Conservation (phyloP, 2,329 filamentous ascomycete genomes). For the Claviceps sorghi region DNA sequence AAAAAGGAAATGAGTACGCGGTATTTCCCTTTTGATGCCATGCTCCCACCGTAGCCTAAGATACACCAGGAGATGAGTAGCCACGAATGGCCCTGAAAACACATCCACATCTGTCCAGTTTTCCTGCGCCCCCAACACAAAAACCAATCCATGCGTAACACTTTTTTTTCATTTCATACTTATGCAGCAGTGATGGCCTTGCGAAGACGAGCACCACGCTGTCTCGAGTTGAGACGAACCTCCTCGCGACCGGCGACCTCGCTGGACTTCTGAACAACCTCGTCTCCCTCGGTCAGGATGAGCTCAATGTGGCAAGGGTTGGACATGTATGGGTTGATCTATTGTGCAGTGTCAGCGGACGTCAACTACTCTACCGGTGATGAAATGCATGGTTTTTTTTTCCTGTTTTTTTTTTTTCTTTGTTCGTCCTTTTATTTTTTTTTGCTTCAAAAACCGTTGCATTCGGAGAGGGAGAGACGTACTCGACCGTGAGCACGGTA, state of each 20-base stretch:
- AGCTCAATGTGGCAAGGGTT: conserved; percentile 99
- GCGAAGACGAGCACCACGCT: conserved; percentile 62
- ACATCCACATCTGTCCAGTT: conserved; percentile 6
- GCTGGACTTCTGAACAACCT: conserved; percentile 87
- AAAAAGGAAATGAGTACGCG: conserved; percentile 18
- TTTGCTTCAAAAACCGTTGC: neutral
- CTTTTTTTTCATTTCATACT: conserved; percentile 15
- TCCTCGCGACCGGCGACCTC: conserved; percentile 59
- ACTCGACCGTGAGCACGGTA: conserved; percentile 99
- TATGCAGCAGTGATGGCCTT: conserved; percentile 53
- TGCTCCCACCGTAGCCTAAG: conserved; percentile 23
- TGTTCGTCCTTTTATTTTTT: neutral
- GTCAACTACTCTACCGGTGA: neutral
- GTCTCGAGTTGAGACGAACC: conserved; percentile 69
- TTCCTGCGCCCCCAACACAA: conserved; percentile 5
- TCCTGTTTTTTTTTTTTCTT: neutral
- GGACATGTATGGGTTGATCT: conserved; percentile 99
- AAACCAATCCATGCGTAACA: conserved; percentile 4
- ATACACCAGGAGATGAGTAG: conserved; percentile 25
- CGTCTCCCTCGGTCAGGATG: conserved; percentile 95
- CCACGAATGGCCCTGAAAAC: conserved; percentile 16
- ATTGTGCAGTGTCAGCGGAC: conserved; percentile 12
- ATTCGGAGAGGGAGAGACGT: conserved; percentile 32
- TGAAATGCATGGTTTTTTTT: neutral
- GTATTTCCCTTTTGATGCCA: conserved; percentile 23